Base-by-base conservation (phyloP, 352 stramenopile genomes). In the Phytophthora sp. region DNA sequence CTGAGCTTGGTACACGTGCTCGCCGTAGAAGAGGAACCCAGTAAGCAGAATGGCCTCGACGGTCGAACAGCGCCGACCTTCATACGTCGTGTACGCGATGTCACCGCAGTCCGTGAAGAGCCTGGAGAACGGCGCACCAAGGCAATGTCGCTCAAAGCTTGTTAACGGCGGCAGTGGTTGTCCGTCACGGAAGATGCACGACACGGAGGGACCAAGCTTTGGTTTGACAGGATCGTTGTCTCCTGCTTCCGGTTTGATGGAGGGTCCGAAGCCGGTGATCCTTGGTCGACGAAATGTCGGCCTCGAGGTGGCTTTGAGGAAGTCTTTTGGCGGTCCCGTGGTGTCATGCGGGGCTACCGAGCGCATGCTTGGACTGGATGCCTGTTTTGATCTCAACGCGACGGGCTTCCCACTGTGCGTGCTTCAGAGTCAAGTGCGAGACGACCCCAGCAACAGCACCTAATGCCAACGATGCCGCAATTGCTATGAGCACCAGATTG, bases 1-100 rank as follows among this genome's bases (percentile, higher is more conserved):
- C 41, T 62, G 43, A 7, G 59, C 59, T 38, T 31, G 51, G 44
- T 68, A 68, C 17, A 68, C 20, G 35, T 68, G 50, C 41, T 56
- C 45, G 8, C 60, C 60, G 37, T 53, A 62, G 30, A 62, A 68
- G 37, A 68, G 15, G 51, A 57, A 62, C 10, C 60, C 60, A 0
- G 27, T 50, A n/a, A 62, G 60, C 23, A 65, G 37, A 30, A 65
- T 32, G 0, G 51, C 34, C 18, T 58, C 60, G 9, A 61, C 60
- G 0, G 45, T 57, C 3, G 45, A 54, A 31, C 55, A 65, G 13
- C 35, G 55, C 11, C 30, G n/a, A 26, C 37, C 45, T 24, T 57
- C 24, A 5, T 38, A 17, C 20, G 23, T 41, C 5, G 26, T 42
- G 45, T 65, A 65, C 6, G 45, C 28, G 8, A 58, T 41, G 24